phyloP scores from a whole-genome alignment of 148 eudicot genomes.

The Camellia sinensis region DNA sequence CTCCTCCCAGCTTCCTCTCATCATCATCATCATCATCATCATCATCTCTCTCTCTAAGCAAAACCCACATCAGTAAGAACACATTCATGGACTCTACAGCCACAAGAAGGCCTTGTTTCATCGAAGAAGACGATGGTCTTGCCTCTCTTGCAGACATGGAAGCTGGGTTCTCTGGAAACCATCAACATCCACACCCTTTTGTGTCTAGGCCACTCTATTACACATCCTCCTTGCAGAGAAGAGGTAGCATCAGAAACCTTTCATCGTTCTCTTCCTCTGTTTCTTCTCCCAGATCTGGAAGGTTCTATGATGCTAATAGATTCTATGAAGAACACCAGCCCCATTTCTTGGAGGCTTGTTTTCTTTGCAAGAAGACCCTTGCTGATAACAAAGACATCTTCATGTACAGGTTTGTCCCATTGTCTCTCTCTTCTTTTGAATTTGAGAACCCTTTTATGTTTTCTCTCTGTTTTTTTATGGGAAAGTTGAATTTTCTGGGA shows the following conservation, averaged over 20 bases:
- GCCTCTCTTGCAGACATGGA: conserved; percentile 16
- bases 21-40: neutral
- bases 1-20: neutral
- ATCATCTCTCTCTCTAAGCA: neutral
- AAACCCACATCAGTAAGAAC: neutral
- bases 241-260: neutral
- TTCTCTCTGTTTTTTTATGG: neutral
- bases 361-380: conserved; percentile 54
- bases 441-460: neutral
- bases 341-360: conserved; percentile 60
- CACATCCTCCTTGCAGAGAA: neutral
- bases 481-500: neutral
- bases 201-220: conserved; percentile 7
- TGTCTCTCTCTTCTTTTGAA: neutral
- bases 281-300: conserved; percentile 13
- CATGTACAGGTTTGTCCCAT: conserved; percentile 64
- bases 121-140: conserved; percentile 17
- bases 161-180: conserved; percentile 12
- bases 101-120: conserved; percentile 16
- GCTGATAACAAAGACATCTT: conserved; percentile 60
- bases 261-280: neutral
- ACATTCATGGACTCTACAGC: conserved; percentile 27
- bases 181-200: neutral
- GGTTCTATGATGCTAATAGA: neutral
- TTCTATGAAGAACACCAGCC: conserved; percentile 20